Evolutionary conservation across 1,284 basidiomycete species (phyloP).

Genomic region (Apiotrichum porosum): DNA sequence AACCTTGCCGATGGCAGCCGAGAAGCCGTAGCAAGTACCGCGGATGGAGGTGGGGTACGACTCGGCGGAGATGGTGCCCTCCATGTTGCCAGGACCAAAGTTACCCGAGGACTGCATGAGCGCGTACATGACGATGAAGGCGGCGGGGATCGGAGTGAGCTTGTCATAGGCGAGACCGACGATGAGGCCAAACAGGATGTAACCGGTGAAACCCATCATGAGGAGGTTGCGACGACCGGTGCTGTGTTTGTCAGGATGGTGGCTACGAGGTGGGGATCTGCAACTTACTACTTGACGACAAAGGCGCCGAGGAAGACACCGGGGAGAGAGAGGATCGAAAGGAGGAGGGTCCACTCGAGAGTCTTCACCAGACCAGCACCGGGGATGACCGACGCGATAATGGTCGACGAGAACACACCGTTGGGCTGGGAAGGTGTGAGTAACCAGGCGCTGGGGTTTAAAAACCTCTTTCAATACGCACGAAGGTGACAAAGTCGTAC

Average conservation of each 20-base stretch:
- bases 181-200: constrained; percentile 65
- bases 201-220: constrained; percentile 50
- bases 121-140: constrained; percentile 22
- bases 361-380: constrained; percentile 54
- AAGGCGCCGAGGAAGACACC: constrained; percentile 60
- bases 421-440: constrained; percentile 55
- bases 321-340: constrained; percentile 64
- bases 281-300: constrained; percentile 57
- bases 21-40: constrained; percentile 64
- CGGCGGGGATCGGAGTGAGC: constrained; percentile 60
- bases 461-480: no score
- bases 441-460: no score
- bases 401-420: constrained; percentile 58
- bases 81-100: constrained; percentile 67
- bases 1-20: constrained; percentile 64
- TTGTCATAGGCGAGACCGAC: constrained; percentile 63
- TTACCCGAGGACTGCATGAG: constrained; percentile 55
- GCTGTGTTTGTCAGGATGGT: constrained; percentile 3
- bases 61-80: constrained; percentile 57
- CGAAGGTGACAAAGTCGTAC: constrained; percentile 68
- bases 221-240: constrained; percentile 48
- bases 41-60: constrained; percentile 65
- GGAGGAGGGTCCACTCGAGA: constrained; percentile 60
- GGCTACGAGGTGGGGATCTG: not conserved
- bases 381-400: constrained; percentile 47